Conservation (phyloP, 202 grass and related monocot genomes). For the Cymbopogon flexuosus region DNA sequence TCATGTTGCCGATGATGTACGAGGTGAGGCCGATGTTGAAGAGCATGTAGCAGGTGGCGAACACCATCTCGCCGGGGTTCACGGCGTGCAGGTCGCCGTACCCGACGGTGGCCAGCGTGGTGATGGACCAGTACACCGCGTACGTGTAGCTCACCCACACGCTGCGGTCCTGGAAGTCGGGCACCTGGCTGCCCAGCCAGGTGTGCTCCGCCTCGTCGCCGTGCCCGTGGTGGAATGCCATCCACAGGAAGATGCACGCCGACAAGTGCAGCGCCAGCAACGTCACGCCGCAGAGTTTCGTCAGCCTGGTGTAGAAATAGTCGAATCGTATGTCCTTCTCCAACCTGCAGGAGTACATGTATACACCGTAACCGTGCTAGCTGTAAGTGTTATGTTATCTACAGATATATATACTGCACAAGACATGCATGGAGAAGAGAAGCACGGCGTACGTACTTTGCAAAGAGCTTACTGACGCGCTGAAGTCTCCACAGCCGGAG, state of each 20-base stretch:
- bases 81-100: slow-evolving; percentile 61
- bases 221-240: slow-evolving; percentile 36
- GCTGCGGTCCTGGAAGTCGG: slow-evolving; percentile 34
- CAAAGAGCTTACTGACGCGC: slow-evolving; percentile 44
- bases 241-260: slow-evolving; percentile 43
- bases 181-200: slow-evolving; percentile 50
- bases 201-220: slow-evolving; percentile 18
- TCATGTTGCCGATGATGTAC: slow-evolving; percentile 76
- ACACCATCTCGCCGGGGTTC: slow-evolving; percentile 54
- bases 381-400: too few relatives aligned
- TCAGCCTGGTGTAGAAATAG: slow-evolving; percentile 48
- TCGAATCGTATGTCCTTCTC: slow-evolving; percentile 56
- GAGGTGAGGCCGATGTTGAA: slow-evolving; percentile 56
- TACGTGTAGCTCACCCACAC: slow-evolving; percentile 48
- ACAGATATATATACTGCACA: too few relatives aligned
- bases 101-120: slow-evolving; percentile 55
- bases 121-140: slow-evolving; percentile 58
- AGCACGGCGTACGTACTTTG: neutral
- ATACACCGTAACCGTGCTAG: too few relatives aligned
- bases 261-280: slow-evolving; percentile 47
- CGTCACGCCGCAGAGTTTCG: slow-evolving; percentile 48
- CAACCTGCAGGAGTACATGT: slow-evolving; percentile 28
- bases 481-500: slow-evolving; percentile 58
- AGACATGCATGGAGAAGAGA: too few relatives aligned
- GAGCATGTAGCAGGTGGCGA: slow-evolving; percentile 50